Conservation (phyloP, 78 protist species). For the slime mould (Dictyostelium discoideum) region dicty_2.7 NC_007088.5:5412501-5413000, state of each 20-base stretch:
- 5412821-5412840: constrained; percentile 93
- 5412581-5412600: constrained; percentile 97
- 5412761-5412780: neutral
- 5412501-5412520: constrained; percentile 95
- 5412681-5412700: constrained; percentile 86
- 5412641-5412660: constrained; percentile 73
- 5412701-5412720: constrained; percentile 85
- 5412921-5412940: no score
- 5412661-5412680: constrained; percentile 94
- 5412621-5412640: constrained; percentile 84
- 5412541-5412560: constrained; percentile 95
- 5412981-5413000: no score
- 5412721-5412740: constrained; percentile 90
- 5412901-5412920: neutral
- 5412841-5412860: constrained; percentile 95
- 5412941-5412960: no score
- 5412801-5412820: constrained; percentile 77
- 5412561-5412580: constrained; percentile 92
- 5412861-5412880: constrained; percentile 92
- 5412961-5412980: no score
- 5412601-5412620: constrained; percentile 93
- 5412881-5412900: neutral
- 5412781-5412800: neutral
- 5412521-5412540: constrained; percentile 97
- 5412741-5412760: neutral